Evolutionary conservation across 352 stramenopile species (phyloP).

Genomic region (Phytopythium vexans): DNA sequence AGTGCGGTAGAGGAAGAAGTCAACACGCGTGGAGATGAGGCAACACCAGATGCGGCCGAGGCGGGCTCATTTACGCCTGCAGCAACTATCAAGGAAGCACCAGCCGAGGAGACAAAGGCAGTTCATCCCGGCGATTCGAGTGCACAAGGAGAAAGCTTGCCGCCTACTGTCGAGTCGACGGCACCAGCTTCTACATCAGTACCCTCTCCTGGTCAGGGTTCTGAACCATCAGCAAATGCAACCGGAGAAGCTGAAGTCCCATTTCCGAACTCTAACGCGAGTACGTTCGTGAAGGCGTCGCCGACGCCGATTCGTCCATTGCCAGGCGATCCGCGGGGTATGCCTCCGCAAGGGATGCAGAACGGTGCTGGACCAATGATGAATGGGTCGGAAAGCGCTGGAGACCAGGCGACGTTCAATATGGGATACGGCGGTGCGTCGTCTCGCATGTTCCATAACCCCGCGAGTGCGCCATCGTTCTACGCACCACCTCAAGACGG

Average conservation of each 20-base stretch:
- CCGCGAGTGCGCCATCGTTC: slow-evolving; percentile 55
- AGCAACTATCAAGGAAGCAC: too few species aligned
- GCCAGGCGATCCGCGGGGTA: slow-evolving; percentile 52
- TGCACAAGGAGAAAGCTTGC: too few species aligned
- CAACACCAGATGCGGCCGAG: too few species aligned
- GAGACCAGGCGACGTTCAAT: not conserved
- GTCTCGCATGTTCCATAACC: slow-evolving; percentile 60
- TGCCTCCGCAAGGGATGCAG: slow-evolving; percentile 9
- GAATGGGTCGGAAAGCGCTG: not conserved
- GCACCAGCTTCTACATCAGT: not conserved
- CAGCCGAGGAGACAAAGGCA: too few species aligned
- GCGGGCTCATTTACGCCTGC: too few species aligned
- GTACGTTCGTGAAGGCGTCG: slow-evolving; percentile 55
- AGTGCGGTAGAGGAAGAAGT: too few species aligned
- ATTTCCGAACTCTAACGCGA: not conserved
- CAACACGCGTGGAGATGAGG: too few species aligned
- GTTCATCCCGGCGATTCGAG: too few species aligned
- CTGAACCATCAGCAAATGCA: not conserved
- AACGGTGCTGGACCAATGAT: not conserved
- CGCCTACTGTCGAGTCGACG: too few species aligned
- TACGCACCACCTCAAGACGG: slow-evolving; percentile 48
- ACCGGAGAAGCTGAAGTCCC: not conserved
- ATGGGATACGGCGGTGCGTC: slow-evolving; percentile 27
- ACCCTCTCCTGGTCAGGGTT: too few species aligned
- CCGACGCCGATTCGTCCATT: slow-evolving; percentile 77